phyloP scores from a whole-genome alignment of 169 alveolate species.

The Cryptosporidium parvum region DNA sequence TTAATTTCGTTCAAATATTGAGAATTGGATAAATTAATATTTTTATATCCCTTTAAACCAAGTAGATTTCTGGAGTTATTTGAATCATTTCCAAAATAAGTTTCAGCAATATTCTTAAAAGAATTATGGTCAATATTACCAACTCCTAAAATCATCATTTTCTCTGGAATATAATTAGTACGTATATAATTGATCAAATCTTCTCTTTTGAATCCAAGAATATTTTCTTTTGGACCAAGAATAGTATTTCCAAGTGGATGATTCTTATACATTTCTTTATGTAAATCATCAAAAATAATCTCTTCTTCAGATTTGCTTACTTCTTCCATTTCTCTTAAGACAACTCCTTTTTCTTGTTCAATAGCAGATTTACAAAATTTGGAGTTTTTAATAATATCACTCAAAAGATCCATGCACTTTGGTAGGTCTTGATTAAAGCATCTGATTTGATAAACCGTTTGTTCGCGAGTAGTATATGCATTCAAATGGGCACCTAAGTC shows the following conservation, averaged over 20 bases:
- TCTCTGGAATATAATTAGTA: constrained; percentile 92
- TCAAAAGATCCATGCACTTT: constrained; percentile 91
- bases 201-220: constrained; percentile 86
- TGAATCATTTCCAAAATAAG: constrained; percentile 79
- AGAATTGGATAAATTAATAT: neutral
- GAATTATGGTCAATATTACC: constrained; percentile 91
- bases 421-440: constrained; percentile 88
- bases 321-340: constrained; percentile 95
- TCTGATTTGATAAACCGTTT: constrained; percentile 92
- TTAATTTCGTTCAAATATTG: constrained; percentile 12
- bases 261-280: constrained; percentile 79
- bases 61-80: constrained; percentile 53
- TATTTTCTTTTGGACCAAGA: constrained; percentile 90
- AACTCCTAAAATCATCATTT: constrained; percentile 91
- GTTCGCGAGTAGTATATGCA: constrained; percentile 98
- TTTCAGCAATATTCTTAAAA: constrained; percentile 87
- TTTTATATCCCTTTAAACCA: constrained; percentile 22
- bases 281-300: constrained; percentile 92
- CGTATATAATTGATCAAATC: constrained; percentile 89
- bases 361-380: constrained; percentile 86
- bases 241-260: constrained; percentile 89
- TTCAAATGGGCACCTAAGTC: constrained; percentile 96
- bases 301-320: constrained; percentile 92
- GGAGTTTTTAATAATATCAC: constrained; percentile 93
- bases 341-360: constrained; percentile 92